These are phyloP conservation scores for Malassezia pachydermatis DNA, from an alignment of 1,284 basidiomycete genomes.

Conservation along the genomic window DNA sequence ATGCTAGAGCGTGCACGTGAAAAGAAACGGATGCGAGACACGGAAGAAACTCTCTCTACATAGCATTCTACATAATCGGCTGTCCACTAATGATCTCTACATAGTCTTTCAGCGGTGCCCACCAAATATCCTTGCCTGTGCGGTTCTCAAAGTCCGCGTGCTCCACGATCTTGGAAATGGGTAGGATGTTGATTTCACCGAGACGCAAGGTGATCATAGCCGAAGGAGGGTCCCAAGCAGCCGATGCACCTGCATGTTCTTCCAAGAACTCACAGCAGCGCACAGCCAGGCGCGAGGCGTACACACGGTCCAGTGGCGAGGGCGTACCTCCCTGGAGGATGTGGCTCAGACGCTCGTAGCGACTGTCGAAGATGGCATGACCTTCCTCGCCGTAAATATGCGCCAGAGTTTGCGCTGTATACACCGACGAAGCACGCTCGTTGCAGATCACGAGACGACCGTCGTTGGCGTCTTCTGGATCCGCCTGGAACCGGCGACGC, in stretches of 20 bases:
- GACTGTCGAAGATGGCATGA: constrained; percentile 77
- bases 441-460: constrained; percentile 75
- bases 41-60: background rate
- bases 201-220: constrained; percentile 85
- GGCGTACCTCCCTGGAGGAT: constrained; percentile 91
- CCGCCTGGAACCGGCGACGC: constrained; percentile 71
- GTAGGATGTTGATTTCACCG: constrained; percentile 67
- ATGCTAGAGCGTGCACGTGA: constrained; percentile 13
- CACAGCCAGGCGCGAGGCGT: constrained; percentile 77
- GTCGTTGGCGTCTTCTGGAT: constrained; percentile 78
- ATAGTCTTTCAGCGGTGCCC: constrained; percentile 53
- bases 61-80: background rate
- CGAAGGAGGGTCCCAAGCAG: constrained; percentile 56
- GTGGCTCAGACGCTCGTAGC: constrained; percentile 85
- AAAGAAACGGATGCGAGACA: constrained; percentile 1
- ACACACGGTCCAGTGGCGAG: constrained; percentile 81
- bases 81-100: constrained; percentile 57
- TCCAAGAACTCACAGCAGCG: constrained; percentile 93
- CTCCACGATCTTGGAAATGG: constrained; percentile 68
- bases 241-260: constrained; percentile 45
- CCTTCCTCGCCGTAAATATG: constrained; percentile 94
- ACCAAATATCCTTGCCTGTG: constrained; percentile 71
- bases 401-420: constrained; percentile 81
- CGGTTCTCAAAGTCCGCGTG: constrained; percentile 85
- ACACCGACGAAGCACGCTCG: constrained; percentile 75